Evolutionary conservation across 2,329 filamentous ascomycete species (phyloP), one percentile per base, ranked within the genome.

Genomic region (Periconia macrospinosa): DNA sequence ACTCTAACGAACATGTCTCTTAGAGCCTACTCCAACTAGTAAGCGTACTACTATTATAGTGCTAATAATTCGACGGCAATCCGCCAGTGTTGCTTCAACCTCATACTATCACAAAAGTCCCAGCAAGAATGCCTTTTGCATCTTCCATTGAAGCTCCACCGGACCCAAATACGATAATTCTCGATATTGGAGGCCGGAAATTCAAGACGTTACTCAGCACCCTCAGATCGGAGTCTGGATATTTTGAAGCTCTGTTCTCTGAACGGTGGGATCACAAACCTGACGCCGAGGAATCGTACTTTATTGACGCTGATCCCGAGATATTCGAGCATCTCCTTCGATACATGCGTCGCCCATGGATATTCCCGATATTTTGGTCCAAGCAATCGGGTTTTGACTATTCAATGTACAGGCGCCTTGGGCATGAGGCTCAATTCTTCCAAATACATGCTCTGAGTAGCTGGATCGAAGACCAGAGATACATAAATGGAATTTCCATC

Each of bases 281-380:
- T 10, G 30, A 62, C 33, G 13, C 30, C 0, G 57, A 76, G 19
- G 71, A 69, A 0, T 65, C 67, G 0, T 72, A 72, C 57, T 78
- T 77, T 58, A 49, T 79, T 18, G 75, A 78, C 51, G 61, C 71
- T 0, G 72, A 78, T 42, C 60, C 69, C 0, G 54, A 62, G 0
- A 27, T 74, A 2, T 78, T 78, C 53, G 50, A 63, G 13, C 49
- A 66, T 33, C 40, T 68, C 1, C 44, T 68, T 1, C 17, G 45
- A 6, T 67, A 61, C 47, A 62, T 68, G 62, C 58, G 60, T 0
- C 61, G 62, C 15, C 64, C 62, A 0, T 3, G 18, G 1, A 43
- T 55, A 1, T 65, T 61, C 35, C 61, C 75, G 0, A 19, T 78
- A 0, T 76, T 76, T 60, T 77, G 66, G 54, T 56, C 68, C 41